Conservation (phyloP, 805 yeast genomes). For the Cyberlindnera saturnus region DNA sequence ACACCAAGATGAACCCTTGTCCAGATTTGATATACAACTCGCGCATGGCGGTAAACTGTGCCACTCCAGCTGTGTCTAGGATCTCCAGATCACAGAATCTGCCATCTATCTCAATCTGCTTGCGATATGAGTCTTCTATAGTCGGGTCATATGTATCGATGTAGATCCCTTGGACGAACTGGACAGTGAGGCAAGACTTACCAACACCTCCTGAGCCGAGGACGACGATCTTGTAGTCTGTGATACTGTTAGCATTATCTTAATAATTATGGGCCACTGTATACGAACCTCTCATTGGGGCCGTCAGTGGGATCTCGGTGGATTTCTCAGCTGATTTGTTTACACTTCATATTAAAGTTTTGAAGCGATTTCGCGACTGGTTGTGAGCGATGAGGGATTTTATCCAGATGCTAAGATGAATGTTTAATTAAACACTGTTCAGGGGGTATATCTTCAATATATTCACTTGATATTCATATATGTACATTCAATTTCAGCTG, state of each 20-base stretch:
- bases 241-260: slow-evolving; percentile 2
- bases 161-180: slow-evolving; percentile 85
- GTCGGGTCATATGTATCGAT: slow-evolving; percentile 95
- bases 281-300: slow-evolving; percentile 1
- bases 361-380: neutral
- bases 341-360: neutral
- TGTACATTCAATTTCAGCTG: neutral
- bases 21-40: slow-evolving; percentile 85
- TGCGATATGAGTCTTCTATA: slow-evolving; percentile 91
- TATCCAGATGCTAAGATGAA: neutral
- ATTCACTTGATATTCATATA: neutral
- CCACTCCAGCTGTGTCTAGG: slow-evolving; percentile 90
- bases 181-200: slow-evolving; percentile 88
- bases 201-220: slow-evolving; percentile 98
- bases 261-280: neutral
- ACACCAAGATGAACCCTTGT: slow-evolving; percentile 83
- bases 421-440: no score
- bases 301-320: neutral
- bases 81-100: slow-evolving; percentile 82
- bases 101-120: slow-evolving; percentile 83
- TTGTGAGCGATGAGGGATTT: neutral
- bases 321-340: no score
- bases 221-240: slow-evolving; percentile 83
- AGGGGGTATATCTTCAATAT: no score
- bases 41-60: slow-evolving; percentile 94